Conservation (phyloP, 176 grass and related monocot genomes). For the Oryza officinalis region DNA sequence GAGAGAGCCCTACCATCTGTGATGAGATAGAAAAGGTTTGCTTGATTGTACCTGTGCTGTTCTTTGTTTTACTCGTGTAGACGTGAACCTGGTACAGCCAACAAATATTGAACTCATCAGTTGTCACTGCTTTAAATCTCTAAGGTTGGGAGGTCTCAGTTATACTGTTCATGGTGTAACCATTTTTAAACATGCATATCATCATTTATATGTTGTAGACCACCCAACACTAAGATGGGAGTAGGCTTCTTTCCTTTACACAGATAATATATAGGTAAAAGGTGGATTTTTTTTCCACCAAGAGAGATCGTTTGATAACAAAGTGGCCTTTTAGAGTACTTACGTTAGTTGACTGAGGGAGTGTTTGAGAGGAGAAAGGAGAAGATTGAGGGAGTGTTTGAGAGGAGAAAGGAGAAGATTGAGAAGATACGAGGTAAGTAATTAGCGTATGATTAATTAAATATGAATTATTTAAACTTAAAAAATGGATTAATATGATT, state of each 20-base stretch:
- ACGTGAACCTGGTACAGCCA: background rate
- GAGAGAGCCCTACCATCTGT: constrained; percentile 63
- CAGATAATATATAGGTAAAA: background rate
- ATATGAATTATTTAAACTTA: no score
- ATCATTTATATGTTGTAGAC: background rate
- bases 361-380: no score
- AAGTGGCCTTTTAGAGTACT: background rate
- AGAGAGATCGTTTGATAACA: background rate
- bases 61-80: constrained; percentile 6
- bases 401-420: no score
- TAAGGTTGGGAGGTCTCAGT: background rate
- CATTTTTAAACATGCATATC: background rate
- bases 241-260: background rate
- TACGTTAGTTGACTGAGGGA: background rate
- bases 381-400: no score
- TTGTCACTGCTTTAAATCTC: background rate
- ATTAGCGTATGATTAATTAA: no score
- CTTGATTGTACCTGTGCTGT: background rate
- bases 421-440: no score
- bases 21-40: constrained; percentile 93
- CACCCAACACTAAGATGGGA: background rate
- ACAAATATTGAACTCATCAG: background rate
- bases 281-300: background rate
- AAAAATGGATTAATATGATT: no score
- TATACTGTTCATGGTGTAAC: background rate